These are phyloP conservation scores for Aspergillus avenaceus DNA, from an alignment of 495 filamentous ascomycete genomes.

Conservation along the genomic window DNA sequence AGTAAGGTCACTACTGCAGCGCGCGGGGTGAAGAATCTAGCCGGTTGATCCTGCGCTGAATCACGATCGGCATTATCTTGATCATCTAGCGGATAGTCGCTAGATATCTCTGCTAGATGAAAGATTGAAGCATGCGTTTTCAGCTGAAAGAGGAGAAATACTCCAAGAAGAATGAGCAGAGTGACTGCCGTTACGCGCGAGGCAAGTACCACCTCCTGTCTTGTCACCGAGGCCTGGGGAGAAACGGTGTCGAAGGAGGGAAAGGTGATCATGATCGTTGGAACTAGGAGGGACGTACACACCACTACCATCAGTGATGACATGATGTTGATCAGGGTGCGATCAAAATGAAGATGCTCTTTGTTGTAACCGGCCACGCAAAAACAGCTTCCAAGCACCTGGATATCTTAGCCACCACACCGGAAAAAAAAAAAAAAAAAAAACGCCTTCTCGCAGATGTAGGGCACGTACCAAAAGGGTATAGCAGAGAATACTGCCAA, in stretches of 20 bases:
- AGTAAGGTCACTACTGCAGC: constrained; percentile 10
- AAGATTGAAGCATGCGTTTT: constrained; percentile 20
- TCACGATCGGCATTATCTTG: neutral
- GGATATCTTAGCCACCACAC: neutral
- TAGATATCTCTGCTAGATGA: neutral
- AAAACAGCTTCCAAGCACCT: constrained; percentile 22
- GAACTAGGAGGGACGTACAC: constrained; percentile 18
- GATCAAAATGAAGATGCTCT: constrained; percentile 20
- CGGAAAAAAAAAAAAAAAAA: neutral
- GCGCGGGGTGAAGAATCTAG: neutral
- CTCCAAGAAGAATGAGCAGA: constrained; percentile 61
- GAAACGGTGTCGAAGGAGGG: constrained; percentile 4
- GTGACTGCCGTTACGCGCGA: constrained; percentile 30
- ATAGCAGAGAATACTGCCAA: constrained; percentile 22
- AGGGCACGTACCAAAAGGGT: constrained; percentile 19
- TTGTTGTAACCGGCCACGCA: constrained; percentile 17
- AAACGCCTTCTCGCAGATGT: too few relatives aligned
- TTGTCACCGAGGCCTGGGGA: constrained; percentile 2
- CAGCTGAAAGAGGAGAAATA: constrained; percentile 58
- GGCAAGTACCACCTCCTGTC: constrained; percentile 35
- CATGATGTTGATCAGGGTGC: constrained; percentile 17
- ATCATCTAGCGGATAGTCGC: neutral
- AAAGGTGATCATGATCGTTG: constrained; percentile 24
- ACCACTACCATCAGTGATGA: constrained; percentile 24
- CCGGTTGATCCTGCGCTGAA: neutral